Conservation (phyloP, 2,329 filamentous ascomycete genomes). For the Cadophora luteo-olivacea region DNA sequence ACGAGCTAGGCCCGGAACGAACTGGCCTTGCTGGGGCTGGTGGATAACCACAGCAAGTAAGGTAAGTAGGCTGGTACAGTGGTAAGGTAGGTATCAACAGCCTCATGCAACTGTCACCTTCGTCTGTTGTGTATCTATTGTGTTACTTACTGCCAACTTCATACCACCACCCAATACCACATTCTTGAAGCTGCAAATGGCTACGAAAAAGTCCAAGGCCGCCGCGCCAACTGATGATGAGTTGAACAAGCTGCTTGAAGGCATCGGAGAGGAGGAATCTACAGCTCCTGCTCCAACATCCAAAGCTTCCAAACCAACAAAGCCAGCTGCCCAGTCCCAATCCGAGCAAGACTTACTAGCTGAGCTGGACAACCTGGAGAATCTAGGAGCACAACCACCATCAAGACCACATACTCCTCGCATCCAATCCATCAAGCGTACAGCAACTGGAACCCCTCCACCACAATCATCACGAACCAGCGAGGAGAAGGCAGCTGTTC, state of each 20-base stretch:
- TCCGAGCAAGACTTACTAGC: slow-evolving; percentile 78
- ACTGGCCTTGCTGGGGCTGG: slow-evolving; percentile 3
- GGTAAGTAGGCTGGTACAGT: too few relatives aligned
- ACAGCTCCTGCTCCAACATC: slow-evolving; percentile 55
- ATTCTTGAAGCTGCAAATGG: slow-evolving; percentile 52
- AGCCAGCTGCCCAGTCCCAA: slow-evolving; percentile 43
- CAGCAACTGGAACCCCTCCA: slow-evolving; percentile 56
- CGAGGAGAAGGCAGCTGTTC: slow-evolving; percentile 64
- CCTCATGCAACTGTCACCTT: slow-evolving; percentile 6
- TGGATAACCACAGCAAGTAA: slow-evolving; percentile 4
- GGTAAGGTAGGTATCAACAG: not conserved
- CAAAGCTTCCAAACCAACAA: slow-evolving; percentile 45
- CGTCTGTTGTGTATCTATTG: not conserved
- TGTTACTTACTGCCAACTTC: slow-evolving; percentile 15
- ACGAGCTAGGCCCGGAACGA: slow-evolving; percentile 22
- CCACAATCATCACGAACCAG: slow-evolving; percentile 60
- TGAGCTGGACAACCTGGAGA: slow-evolving; percentile 89
- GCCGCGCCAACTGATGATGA: slow-evolving; percentile 63
- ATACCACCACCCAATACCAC: slow-evolving; percentile 5
- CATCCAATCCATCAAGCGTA: slow-evolving; percentile 59
- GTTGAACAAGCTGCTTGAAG: slow-evolving; percentile 70
- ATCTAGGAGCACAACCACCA: slow-evolving; percentile 67
- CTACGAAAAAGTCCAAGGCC: slow-evolving; percentile 65
- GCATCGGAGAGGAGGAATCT: slow-evolving; percentile 59
- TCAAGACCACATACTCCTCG: slow-evolving; percentile 86